A percentile compares a stretch with the other conserved stretches of the same genome.
Evolutionary conservation across 164 flowering plant genomes (phyloP).

Genomic region (Tetracentron sinense): DNA sequence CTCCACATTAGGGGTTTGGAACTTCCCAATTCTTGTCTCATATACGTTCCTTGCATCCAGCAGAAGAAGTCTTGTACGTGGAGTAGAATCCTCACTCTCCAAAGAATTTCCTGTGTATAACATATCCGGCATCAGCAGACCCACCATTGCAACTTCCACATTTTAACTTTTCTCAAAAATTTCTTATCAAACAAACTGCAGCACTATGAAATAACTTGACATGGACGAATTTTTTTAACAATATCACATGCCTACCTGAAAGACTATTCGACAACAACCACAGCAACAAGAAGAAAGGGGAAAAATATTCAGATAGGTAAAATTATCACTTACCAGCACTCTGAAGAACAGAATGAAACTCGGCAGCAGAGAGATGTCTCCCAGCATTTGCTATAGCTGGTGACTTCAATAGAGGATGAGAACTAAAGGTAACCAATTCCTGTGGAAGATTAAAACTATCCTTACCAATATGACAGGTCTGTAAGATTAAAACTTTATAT

Average conservation of each 20-base stretch:
- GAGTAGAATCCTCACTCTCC: constrained; percentile 26
- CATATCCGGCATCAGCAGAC: constrained; percentile 8
- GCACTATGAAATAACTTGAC: background rate
- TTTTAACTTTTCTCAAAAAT: background rate
- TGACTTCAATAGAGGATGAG: constrained; percentile 56
- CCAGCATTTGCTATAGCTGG: constrained; percentile 81
- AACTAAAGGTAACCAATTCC: constrained; percentile 85
- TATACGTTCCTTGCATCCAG: constrained; percentile 93
- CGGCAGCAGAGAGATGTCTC: constrained; percentile 74
- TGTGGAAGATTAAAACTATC: constrained; percentile 22
- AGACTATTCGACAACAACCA: background rate
- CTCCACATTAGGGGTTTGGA: constrained; percentile 53
- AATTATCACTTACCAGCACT: constrained; percentile 43
- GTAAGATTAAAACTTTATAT: background rate
- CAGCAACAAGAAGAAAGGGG: background rate
- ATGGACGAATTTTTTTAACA: no score
- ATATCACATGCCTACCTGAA: background rate
- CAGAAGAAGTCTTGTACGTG: constrained; percentile 37
- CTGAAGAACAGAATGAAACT: constrained; percentile 80
- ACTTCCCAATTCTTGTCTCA: constrained; percentile 96
- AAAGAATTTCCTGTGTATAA: constrained; percentile 24
- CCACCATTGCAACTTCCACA: background rate
- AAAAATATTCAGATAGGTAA: background rate
- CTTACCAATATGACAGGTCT: background rate
- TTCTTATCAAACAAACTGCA: no score